phyloP scores from a whole-genome alignment of 805 yeast species.

The Blastobotrys muscicola region DNA sequence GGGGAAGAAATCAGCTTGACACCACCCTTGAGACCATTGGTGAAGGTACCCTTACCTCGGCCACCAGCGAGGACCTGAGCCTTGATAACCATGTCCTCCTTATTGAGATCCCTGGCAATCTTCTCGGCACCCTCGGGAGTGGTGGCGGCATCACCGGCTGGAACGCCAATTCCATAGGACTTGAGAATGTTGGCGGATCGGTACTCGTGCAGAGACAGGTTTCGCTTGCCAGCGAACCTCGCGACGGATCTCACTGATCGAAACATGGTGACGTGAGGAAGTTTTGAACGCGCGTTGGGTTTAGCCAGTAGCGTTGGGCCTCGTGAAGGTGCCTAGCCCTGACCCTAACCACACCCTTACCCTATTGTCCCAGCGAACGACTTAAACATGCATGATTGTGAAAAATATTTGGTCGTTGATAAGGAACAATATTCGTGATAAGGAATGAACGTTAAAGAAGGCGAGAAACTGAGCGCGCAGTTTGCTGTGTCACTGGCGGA shows the following conservation, averaged over 20 bases:
- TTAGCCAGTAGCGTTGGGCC: neutral
- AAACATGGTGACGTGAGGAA: neutral
- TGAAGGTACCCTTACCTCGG: slow-evolving; percentile 98
- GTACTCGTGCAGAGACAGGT: slow-evolving; percentile 87
- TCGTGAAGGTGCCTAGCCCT: neutral
- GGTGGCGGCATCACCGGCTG: slow-evolving; percentile 83
- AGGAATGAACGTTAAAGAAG: slow-evolving; percentile 4
- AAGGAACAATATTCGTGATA: neutral
- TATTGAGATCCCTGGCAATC: slow-evolving; percentile 61
- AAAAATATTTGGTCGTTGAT: neutral
- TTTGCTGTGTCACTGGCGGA: slow-evolving; percentile 21
- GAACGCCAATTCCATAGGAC: slow-evolving; percentile 80
- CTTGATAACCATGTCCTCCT: slow-evolving; percentile 84
- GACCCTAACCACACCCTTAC: neutral
- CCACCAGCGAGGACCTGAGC: slow-evolving; percentile 99
- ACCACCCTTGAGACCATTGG: slow-evolving; percentile 93
- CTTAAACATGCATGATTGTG: neutral
- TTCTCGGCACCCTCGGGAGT: slow-evolving; percentile 82
- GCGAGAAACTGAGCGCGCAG: slow-evolving; percentile 17
- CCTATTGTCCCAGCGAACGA: neutral
- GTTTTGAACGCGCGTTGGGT: neutral
- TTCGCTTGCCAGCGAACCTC: slow-evolving; percentile 38
- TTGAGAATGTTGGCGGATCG: slow-evolving; percentile 85
- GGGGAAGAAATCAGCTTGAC: slow-evolving; percentile 81
- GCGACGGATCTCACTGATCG: neutral